phyloP scores from a whole-genome alignment of 1,284 basidiomycete genomes.

The Rhodotorula sp. region DNA sequence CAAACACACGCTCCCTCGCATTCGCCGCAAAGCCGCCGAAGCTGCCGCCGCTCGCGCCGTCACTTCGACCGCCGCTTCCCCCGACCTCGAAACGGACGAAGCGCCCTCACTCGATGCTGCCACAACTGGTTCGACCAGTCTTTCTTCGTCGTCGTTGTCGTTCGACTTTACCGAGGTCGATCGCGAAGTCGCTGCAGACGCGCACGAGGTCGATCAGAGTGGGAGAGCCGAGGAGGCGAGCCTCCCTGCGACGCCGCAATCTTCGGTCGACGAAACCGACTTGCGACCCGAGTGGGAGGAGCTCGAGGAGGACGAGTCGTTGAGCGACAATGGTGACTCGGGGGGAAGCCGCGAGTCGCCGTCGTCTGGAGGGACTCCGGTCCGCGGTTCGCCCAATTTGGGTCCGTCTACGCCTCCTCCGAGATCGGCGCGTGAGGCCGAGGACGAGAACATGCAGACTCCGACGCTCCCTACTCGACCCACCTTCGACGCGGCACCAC shows the following conservation, averaged over 20 bases:
- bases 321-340: neutral
- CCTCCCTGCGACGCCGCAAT: conserved; percentile 26
- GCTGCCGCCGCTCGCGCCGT: neutral
- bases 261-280: neutral
- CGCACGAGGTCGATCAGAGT: conserved; percentile 35
- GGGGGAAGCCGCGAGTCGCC: neutral
- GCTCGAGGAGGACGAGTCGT: conserved; percentile 2
- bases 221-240: conserved; percentile 31
- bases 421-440: neutral
- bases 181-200: conserved; percentile 32
- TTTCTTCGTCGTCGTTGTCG: too few species aligned
- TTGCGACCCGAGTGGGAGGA: neutral
- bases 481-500: too few species aligned
- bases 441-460: neutral
- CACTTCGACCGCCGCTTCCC: neutral
- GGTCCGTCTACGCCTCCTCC: neutral
- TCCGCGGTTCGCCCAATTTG: neutral
- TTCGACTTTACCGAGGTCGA: conserved; percentile 39
- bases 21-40: conserved; percentile 16
- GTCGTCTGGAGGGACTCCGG: neutral
- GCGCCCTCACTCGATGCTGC: neutral
- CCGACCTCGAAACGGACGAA: neutral
- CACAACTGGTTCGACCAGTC: too few species aligned
- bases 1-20: conserved; percentile 40
- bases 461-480: too few species aligned